phyloP scores from a whole-genome alignment of 805 yeast species.

The Suhomyces sp. region DNA sequence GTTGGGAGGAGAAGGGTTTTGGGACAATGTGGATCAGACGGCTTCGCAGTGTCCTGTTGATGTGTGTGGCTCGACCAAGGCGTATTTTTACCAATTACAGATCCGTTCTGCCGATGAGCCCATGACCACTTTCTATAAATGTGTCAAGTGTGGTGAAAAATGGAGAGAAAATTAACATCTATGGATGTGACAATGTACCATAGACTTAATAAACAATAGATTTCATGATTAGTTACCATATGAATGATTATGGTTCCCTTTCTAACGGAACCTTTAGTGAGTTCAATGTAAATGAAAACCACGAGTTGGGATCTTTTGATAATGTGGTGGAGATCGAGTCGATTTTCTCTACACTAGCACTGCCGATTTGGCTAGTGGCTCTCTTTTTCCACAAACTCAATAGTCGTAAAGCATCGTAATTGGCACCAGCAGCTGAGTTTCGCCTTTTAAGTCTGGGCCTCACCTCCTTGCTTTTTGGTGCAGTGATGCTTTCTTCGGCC shows the following conservation, averaged over 20 bases:
- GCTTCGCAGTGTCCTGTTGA: constrained; percentile 89
- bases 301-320: constrained; percentile 8
- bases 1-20: constrained; percentile 93
- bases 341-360: background rate
- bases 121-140: constrained; percentile 96
- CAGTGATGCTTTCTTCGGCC: background rate
- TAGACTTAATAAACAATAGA: background rate
- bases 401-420: background rate
- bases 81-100: constrained; percentile 94
- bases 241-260: background rate
- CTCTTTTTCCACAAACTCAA: background rate
- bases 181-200: background rate
- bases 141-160: constrained; percentile 88
- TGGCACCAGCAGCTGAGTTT: background rate
- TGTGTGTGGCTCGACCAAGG: constrained; percentile 81
- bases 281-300: constrained; percentile 10
- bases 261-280: background rate
- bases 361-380: background rate
- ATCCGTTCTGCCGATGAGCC: constrained; percentile 99
- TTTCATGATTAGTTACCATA: too few species aligned
- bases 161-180: constrained; percentile 84
- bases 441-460: background rate
- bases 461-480: background rate
- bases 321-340: background rate
- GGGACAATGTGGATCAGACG: constrained; percentile 99